Conservation (phyloP, 768 basidiomycete genomes). For the Hemileccinum impolitum region DNA sequence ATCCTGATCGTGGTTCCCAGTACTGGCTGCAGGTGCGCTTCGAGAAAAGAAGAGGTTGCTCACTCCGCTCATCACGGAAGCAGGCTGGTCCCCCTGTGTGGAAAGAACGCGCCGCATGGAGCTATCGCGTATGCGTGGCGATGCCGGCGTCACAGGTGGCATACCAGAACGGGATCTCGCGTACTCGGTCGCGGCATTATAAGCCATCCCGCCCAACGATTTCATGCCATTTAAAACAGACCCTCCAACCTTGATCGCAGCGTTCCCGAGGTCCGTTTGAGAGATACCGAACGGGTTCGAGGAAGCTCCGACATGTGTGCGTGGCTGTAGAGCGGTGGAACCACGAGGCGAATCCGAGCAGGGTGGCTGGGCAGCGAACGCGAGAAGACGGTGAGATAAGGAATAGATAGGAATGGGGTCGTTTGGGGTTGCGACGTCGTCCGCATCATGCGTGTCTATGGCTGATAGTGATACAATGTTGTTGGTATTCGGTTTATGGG, state of each 20-base stretch:
- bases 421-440: slow-evolving; percentile 14
- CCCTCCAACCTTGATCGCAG: slow-evolving; percentile 59
- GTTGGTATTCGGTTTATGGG: slow-evolving; percentile 33
- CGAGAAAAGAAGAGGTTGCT: slow-evolving; percentile 51
- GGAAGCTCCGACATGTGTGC: slow-evolving; percentile 23
- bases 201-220: slow-evolving; percentile 59
- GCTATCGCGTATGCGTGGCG: slow-evolving; percentile 2
- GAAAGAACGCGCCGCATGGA: slow-evolving; percentile 17
- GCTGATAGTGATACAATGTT: slow-evolving; percentile 39
- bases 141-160: slow-evolving; percentile 4
- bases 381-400: slow-evolving; percentile 60
- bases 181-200: slow-evolving; percentile 43
- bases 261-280: slow-evolving; percentile 49
- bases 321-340: slow-evolving; percentile 15
- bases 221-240: slow-evolving; percentile 63
- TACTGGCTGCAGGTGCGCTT: slow-evolving; percentile 53
- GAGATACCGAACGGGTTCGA: slow-evolving; percentile 33
- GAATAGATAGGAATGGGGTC: slow-evolving; percentile 53
- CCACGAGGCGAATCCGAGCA: slow-evolving; percentile 21
- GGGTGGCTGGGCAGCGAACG: slow-evolving; percentile 46
- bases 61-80: slow-evolving; percentile 26
- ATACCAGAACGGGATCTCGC: slow-evolving; percentile 33
- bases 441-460: slow-evolving; percentile 26
- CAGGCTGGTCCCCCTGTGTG: slow-evolving; percentile 19
- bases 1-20: slow-evolving; percentile 10